Conservation (phyloP, 1,284 basidiomycete species). For the Quambalaria eucalypti region DNA sequence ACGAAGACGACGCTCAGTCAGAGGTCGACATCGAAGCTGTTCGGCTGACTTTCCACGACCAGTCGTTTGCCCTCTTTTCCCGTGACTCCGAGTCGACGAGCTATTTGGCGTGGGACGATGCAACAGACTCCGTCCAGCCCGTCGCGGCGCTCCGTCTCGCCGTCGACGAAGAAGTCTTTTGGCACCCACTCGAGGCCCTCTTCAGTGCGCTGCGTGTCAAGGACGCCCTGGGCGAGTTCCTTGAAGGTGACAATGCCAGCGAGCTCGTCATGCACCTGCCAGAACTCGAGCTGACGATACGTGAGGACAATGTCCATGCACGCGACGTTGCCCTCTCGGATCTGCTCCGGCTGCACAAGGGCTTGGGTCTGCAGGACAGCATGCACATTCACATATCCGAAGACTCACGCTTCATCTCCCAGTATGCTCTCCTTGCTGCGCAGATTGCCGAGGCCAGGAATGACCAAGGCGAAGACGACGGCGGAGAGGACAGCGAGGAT, state of each 20-base stretch:
- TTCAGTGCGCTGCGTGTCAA: slow-evolving; percentile 31
- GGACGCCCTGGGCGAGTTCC: slow-evolving; percentile 41
- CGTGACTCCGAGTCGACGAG: slow-evolving; percentile 11
- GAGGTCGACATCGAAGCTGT: slow-evolving; percentile 12
- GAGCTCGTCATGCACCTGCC: slow-evolving; percentile 30
- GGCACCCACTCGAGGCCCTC: slow-evolving; percentile 35
- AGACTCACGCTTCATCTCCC: slow-evolving; percentile 32
- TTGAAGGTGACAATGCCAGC: slow-evolving; percentile 26
- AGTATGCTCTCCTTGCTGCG: slow-evolving; percentile 38
- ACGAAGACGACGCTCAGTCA: slow-evolving; percentile 1
- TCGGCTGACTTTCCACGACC: slow-evolving; percentile 34
- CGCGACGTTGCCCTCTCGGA: slow-evolving; percentile 37
- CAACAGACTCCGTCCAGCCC: slow-evolving; percentile 2
- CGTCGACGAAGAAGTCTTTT: slow-evolving; percentile 20
- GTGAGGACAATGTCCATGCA: slow-evolving; percentile 38
- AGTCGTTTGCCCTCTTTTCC: slow-evolving; percentile 38
- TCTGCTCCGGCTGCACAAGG: slow-evolving; percentile 31
- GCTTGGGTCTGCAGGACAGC: slow-evolving; percentile 20
- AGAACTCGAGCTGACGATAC: slow-evolving; percentile 30
- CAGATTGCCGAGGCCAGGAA: slow-evolving; percentile 9
- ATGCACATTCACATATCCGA: slow-evolving; percentile 32
- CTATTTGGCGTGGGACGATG: slow-evolving; percentile 3
- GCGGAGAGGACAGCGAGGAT: slow-evolving; percentile 3
- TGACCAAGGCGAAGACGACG: slow-evolving; percentile 4
- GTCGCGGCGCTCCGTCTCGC: slow-evolving; percentile 28